Base-by-base conservation (phyloP, 768 basidiomycete genomes). In the Lyophyllum shimeji region DNA sequence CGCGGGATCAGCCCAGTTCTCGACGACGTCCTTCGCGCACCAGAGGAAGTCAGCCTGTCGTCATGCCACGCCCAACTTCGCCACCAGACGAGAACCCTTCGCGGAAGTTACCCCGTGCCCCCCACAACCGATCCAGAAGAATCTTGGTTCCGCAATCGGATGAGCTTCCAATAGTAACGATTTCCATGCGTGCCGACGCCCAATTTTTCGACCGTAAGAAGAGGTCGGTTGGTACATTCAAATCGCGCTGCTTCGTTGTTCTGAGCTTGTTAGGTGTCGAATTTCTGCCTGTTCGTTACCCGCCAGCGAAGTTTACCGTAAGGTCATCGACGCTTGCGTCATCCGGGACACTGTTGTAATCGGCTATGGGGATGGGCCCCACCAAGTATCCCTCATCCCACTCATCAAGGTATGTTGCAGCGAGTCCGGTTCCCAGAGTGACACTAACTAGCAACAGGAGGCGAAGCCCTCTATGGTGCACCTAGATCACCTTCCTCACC, bases 251-350 rank as follows among this genome's bases (percentile, higher is more conserved):
- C 21, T 53, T 45, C 21, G 48, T 48, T 50, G 37, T 53, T 62
- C 46, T 65, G 47, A 64, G 62, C 29, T 50, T 47, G 50, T 49
- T 59, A 76, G 75, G 49, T 67, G 66, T 45, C 68, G 77, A 51
- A 69, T 75, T 47, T 69, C 69, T 21, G 61, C 64, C 15, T 67
- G 65, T 52, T 81, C 77, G 3, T 63, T 77, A 55, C 76, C 75
- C 49, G 73, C 71, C 60, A 59, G 69, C 3, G 67, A 66, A 34
- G 60, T 59, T 25, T 67, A 70, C 60, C 68, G 71, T 31, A 76
- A 76, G 59, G 79, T 82, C 51, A 71, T 71, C 44, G 80, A 84
- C 59, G 80, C 75, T 20, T 73, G 75, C 52, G 69, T 76, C 53
- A 63, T 79, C 27, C 72, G 69, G 13, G 68, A 77, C 46, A 74